These are phyloP conservation scores for Penicillium lividum DNA, from an alignment of 495 filamentous ascomycete genomes.

Conservation along the genomic window DNA sequence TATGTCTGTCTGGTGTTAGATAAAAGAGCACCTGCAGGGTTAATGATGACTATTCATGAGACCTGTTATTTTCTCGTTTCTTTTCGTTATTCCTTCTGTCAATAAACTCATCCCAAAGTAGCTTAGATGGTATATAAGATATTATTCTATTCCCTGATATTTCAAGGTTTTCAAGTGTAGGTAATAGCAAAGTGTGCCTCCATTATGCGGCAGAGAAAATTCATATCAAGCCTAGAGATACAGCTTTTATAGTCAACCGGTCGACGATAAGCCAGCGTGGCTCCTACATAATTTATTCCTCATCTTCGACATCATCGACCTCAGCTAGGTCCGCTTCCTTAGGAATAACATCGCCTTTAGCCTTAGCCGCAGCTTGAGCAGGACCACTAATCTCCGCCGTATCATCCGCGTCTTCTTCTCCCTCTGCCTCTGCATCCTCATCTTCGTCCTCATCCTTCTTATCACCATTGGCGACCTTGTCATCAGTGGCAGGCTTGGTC, in stretches of 20 bases:
- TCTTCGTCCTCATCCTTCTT: constrained; percentile 31
- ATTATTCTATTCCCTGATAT: background rate
- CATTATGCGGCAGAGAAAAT: background rate
- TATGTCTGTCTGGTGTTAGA: constrained; percentile 9
- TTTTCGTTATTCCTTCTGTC: constrained; percentile 7
- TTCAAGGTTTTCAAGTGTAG: background rate
- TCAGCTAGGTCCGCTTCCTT: constrained; percentile 51
- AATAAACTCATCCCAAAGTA: constrained; percentile 13
- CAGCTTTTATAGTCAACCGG: constrained; percentile 1
- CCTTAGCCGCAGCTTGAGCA: constrained; percentile 41
- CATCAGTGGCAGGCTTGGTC: constrained; percentile 25
- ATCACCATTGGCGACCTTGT: constrained; percentile 34
- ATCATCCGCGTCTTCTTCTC: constrained; percentile 31
- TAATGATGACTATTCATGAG: constrained; percentile 31
- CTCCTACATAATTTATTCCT: constrained; percentile 5
- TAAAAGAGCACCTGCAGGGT: constrained; percentile 18
- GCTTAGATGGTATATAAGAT: constrained; percentile 10
- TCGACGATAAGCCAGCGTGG: background rate
- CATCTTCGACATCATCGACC: constrained; percentile 36
- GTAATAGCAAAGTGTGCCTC: background rate
- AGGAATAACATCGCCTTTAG: constrained; percentile 46
- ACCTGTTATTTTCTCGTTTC: constrained; percentile 12
- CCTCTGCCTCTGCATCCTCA: constrained; percentile 30
- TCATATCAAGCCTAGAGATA: constrained; percentile 7
- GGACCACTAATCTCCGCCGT: constrained; percentile 44